These are phyloP conservation scores for Metschnikowia bowlesiae DNA, from an alignment of 805 yeast genomes.

Conservation along the genomic window DNA sequence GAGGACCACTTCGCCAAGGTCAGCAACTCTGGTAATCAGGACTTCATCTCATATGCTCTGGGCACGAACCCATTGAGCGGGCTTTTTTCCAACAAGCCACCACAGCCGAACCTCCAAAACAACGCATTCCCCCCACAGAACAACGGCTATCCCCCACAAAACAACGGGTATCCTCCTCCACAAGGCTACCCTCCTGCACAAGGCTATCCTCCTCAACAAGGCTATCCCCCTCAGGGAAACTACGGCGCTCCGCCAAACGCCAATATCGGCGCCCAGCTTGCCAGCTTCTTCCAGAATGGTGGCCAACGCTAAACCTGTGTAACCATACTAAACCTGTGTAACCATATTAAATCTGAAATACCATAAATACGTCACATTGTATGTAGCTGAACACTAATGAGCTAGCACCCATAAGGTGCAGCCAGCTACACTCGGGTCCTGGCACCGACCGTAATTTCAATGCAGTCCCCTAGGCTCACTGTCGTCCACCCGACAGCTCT, in stretches of 20 bases:
- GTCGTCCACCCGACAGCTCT: no score
- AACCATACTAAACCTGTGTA: not conserved
- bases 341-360: not conserved
- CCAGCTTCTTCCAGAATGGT: constrained; percentile 32
- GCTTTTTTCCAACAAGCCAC: constrained; percentile 32
- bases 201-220: constrained; percentile 9
- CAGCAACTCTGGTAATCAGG: constrained; percentile 34
- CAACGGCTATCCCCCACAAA: constrained; percentile 10
- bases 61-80: constrained; percentile 46
- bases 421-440: no score
- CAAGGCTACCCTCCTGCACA: constrained; percentile 11
- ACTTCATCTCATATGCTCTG: constrained; percentile 30
- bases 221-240: constrained; percentile 9
- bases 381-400: no score
- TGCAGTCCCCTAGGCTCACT: no score
- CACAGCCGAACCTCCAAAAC: constrained; percentile 5
- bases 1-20: constrained; percentile 39
- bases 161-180: constrained; percentile 3
- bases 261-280: constrained; percentile 36
- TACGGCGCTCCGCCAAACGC: constrained; percentile 19
- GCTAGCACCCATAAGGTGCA: no score
- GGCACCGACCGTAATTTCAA: no score
- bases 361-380: not conserved
- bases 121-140: constrained; percentile 11
- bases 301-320: constrained; percentile 6